These are phyloP conservation scores for Pochonia chlamydosporia DNA, from an alignment of 2,329 filamentous ascomycete species.

Conservation along the genomic window DNA sequence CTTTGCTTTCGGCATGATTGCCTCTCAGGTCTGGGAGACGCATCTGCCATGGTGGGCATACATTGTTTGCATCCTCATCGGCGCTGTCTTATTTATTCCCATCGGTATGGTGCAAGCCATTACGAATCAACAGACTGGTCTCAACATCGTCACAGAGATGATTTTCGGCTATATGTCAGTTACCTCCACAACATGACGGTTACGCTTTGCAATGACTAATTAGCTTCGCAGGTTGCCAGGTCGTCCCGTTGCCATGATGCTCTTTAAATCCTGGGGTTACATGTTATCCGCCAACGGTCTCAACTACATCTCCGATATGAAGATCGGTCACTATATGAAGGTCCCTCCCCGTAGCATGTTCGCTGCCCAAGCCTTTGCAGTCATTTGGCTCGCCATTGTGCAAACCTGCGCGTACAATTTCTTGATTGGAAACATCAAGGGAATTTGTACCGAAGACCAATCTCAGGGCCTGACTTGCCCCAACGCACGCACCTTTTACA, in stretches of 20 bases:
- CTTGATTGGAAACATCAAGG: slow-evolving; percentile 40
- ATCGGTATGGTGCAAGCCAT: slow-evolving; percentile 51
- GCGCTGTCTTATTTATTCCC: slow-evolving; percentile 45
- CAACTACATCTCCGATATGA: slow-evolving; percentile 42
- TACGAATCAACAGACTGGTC: slow-evolving; percentile 43
- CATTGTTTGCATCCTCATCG: slow-evolving; percentile 44
- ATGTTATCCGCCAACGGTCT: slow-evolving; percentile 41
- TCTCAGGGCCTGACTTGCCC: slow-evolving; percentile 50
- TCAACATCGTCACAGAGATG: slow-evolving; percentile 44
- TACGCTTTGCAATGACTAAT: too few relatives aligned
- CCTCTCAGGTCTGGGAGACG: slow-evolving; percentile 41
- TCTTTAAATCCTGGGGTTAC: slow-evolving; percentile 42
- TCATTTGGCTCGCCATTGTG: slow-evolving; percentile 32
- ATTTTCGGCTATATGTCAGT: slow-evolving; percentile 40
- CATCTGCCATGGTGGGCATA: slow-evolving; percentile 46
- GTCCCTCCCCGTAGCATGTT: slow-evolving; percentile 47
- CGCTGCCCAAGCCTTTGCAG: slow-evolving; percentile 35
- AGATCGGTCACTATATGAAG: slow-evolving; percentile 50
- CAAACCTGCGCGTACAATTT: slow-evolving; percentile 33
- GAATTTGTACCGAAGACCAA: slow-evolving; percentile 45
- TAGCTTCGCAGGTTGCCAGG: slow-evolving; percentile 26
- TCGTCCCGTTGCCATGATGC: slow-evolving; percentile 42
- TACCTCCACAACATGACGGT: not conserved
- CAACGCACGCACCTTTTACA: slow-evolving; percentile 53
- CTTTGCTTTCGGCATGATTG: slow-evolving; percentile 32